phyloP scores from a whole-genome alignment of 352 stramenopile genomes.

The Pythium aquatile region DNA sequence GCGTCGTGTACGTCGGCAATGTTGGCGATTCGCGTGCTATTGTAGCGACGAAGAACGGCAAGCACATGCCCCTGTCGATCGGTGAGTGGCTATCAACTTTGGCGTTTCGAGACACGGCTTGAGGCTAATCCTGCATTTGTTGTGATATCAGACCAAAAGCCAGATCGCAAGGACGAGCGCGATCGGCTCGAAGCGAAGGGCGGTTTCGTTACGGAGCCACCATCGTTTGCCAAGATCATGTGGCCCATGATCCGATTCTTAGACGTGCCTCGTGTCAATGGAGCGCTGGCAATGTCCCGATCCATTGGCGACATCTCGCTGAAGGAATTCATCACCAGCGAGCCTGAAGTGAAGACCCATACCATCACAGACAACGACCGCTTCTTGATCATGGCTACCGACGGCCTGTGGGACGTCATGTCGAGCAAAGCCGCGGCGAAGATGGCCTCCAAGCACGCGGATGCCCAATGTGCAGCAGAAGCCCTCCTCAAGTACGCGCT shows the following conservation, averaged over 20 bases:
- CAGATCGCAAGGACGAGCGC: conserved; percentile 71
- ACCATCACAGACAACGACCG: conserved; percentile 53
- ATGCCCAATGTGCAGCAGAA: conserved; percentile 58
- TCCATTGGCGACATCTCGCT: conserved; percentile 82
- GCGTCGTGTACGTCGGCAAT: conserved; percentile 73
- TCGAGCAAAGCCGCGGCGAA: conserved; percentile 63
- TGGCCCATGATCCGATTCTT: conserved; percentile 78
- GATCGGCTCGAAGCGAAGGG: conserved; percentile 70
- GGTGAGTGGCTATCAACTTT: conserved; percentile 27
- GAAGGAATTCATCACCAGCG: conserved; percentile 73
- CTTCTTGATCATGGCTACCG: conserved; percentile 78
- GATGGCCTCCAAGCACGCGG: conserved; percentile 43
- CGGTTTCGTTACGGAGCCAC: conserved; percentile 59
- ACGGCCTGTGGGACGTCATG: conserved; percentile 85
- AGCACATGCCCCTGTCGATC: conserved; percentile 55
- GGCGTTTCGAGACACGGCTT: neutral
- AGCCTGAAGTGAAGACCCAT: conserved; percentile 74
- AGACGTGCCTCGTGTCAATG: conserved; percentile 82
- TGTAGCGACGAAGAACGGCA: conserved; percentile 53
- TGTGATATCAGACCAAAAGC: conserved; percentile 66
- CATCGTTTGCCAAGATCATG: conserved; percentile 61
- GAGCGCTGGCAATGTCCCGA: conserved; percentile 73
- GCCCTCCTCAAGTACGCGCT: conserved; percentile 63
- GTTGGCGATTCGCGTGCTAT: conserved; percentile 82
- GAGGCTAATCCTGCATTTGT: neutral